Base-by-base conservation (phyloP, 1,139 yeast genomes). In the Debaryomyces robertsiae region DNA sequence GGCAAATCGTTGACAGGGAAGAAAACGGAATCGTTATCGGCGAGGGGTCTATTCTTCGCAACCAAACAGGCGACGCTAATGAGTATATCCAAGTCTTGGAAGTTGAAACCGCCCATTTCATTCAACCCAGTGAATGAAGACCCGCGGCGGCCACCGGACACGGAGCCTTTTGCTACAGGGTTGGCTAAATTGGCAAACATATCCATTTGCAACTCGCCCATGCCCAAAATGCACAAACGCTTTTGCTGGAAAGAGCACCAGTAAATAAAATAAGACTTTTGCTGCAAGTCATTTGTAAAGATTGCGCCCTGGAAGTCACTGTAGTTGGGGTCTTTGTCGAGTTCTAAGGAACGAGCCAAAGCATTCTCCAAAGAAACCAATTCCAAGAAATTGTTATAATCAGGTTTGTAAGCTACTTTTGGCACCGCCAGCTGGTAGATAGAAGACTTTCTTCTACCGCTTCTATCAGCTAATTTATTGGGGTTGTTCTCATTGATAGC, bases 31-130 rank as follows among this genome's bases (percentile, higher is more conserved):
- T 46, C 41, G 17, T 48, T 45, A 14, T 46, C 53, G 2, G 41
- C 27, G 10, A 47, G 30, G n/a, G 49, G 44, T 34, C 66, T 49
- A 24, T 56, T 55, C 28, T 54, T 51, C 10, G 65, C 68, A 14
- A 62, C 61, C 37, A 56, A 48, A 28, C 63, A 53, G 3, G 75
- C 75, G 2, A 61, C 47, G n/a, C 55, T 50, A 33, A 71, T 48
- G 44, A 71, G 57, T 24, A 70, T 51, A 45, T 67, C 73, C 45
- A 69, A 60, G 47, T 70, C 76, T 43, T 69, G 73, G 56, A 69
- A 70, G 42, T 69, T 70, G 48, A 55, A 58, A 2, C 73, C 75
- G 15, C 73, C 75, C 45, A 69, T 55, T 9, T 69, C 75, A 48
- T 68, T 67, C 31, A 69, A 46, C 3, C 71, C 69, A 9, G 69